These are phyloP conservation scores for Mallotus japonicus DNA, from an alignment of 441 rosid species.

Conservation along the genomic window DNA sequence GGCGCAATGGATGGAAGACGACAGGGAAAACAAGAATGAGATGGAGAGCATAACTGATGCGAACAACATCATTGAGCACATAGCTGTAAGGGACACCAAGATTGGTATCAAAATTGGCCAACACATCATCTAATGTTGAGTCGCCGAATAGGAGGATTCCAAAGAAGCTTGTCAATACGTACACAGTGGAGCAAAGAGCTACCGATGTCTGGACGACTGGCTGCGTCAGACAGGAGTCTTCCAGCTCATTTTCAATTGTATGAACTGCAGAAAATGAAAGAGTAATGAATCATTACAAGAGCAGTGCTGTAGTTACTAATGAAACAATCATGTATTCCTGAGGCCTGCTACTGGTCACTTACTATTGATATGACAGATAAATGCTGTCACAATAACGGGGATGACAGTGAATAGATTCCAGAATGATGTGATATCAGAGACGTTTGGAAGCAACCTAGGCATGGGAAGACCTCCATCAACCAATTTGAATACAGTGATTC, in stretches of 20 bases:
- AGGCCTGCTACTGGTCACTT: constrained; percentile 7
- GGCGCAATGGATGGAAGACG: constrained; percentile 68
- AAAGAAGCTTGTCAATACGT: constrained; percentile 69
- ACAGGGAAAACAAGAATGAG: constrained; percentile 91
- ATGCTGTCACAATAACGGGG: constrained; percentile 82
- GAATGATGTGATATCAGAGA: constrained; percentile 54
- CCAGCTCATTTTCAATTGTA: constrained; percentile 76
- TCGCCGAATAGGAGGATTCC: constrained; percentile 84
- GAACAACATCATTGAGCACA: constrained; percentile 69
- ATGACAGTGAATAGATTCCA: constrained; percentile 79
- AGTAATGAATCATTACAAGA: no score
- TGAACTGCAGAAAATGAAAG: constrained; percentile 56
- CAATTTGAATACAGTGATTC: constrained; percentile 62
- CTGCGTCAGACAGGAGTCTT: constrained; percentile 54
- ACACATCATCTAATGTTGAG: constrained; percentile 77
- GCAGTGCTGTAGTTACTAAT: no score
- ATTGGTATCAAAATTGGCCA: constrained; percentile 77
- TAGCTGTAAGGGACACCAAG: constrained; percentile 72
- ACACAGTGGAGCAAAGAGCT: constrained; percentile 67
- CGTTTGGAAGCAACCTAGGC: constrained; percentile 75
- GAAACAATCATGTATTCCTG: no score
- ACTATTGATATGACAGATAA: constrained; percentile 87
- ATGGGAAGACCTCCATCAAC: constrained; percentile 48
- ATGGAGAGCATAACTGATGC: constrained; percentile 78
- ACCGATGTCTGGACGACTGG: constrained; percentile 71